A percentile compares a stretch with the other conserved stretches of the same genome.
Conservation (phyloP, 148 eudicot species). For the Fagopyrum tataricum region DNA sequence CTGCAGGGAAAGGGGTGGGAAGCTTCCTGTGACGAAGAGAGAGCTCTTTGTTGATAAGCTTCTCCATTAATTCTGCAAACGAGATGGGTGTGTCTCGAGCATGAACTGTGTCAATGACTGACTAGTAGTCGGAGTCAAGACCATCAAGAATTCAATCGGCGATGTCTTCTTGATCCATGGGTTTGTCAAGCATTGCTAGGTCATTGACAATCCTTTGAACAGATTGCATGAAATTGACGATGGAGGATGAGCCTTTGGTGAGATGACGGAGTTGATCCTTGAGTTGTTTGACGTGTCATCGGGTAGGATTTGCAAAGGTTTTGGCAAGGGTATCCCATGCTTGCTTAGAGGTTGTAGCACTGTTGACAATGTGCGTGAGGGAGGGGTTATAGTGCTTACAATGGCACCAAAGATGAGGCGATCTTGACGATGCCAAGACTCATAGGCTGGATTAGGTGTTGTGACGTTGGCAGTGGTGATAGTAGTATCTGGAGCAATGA, state of each 20-base stretch:
- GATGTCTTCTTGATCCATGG: slow-evolving; percentile 8
- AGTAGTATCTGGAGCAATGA: too few species aligned
- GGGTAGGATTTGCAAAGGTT: neutral
- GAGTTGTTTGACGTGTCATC: slow-evolving; percentile 16
- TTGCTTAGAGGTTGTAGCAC: neutral
- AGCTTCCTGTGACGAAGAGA: too few species aligned
- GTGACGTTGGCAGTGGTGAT: too few species aligned
- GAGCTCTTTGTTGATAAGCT: slow-evolving; percentile 8
- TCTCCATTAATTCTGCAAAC: neutral
- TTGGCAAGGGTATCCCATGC: neutral
- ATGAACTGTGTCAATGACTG: slow-evolving; percentile 8
- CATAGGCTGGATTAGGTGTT: neutral
- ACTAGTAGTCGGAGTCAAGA: neutral
- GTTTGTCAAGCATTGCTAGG: neutral
- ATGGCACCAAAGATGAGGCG: slow-evolving; percentile 6
- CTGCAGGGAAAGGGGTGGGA: too few species aligned
- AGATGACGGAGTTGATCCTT: neutral
- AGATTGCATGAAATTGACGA: neutral
- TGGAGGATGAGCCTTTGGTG: neutral
- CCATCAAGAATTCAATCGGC: neutral
- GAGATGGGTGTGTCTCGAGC: slow-evolving; percentile 12
- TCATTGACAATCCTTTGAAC: neutral
- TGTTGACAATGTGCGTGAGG: neutral
- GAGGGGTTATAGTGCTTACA: neutral
- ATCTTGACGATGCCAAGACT: slow-evolving; percentile 11